phyloP scores from a whole-genome alignment of 2,329 filamentous ascomycete species.

The Gnomoniopsis sp. region DNA sequence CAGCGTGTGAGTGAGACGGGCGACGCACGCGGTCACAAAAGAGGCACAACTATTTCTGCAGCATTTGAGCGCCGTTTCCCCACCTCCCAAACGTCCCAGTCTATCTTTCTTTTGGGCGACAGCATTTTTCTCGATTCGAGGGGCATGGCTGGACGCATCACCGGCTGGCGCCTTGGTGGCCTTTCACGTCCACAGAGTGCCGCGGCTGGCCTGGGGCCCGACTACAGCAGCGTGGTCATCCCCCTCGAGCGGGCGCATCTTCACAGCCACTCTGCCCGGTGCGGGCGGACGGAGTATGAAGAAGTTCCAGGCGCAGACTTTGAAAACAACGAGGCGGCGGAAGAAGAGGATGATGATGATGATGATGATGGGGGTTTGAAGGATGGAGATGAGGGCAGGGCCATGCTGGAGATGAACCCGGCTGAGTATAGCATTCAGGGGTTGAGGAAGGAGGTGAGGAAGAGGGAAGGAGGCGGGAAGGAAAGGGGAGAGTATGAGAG shows the following conservation, averaged over 20 bases:
- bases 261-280: slow-evolving; percentile 50
- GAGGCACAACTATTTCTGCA: too few relatives aligned
- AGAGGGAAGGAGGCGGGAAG: slow-evolving; percentile 58
- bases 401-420: slow-evolving; percentile 51
- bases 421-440: slow-evolving; percentile 66
- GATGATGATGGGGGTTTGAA: slow-evolving; percentile 26
- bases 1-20: too few relatives aligned
- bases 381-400: slow-evolving; percentile 35
- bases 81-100: neutral
- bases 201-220: slow-evolving; percentile 40
- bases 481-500: slow-evolving; percentile 73
- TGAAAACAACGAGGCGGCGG: slow-evolving; percentile 33
- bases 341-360: slow-evolving; percentile 32
- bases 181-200: slow-evolving; percentile 33
- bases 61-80: too few relatives aligned
- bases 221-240: slow-evolving; percentile 50
- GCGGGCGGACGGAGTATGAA: slow-evolving; percentile 42
- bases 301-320: slow-evolving; percentile 25
- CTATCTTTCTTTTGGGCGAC: neutral
- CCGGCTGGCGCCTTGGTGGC: slow-evolving; percentile 17
- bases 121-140: neutral
- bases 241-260: slow-evolving; percentile 54
- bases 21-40: too few relatives aligned
- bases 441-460: slow-evolving; percentile 63
- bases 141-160: slow-evolving; percentile 2